Evolutionary conservation across 495 filamentous ascomycete genomes (phyloP), one percentile per base, ranked within the genome.

Genomic region (Aspergillus bridgeri): DNA sequence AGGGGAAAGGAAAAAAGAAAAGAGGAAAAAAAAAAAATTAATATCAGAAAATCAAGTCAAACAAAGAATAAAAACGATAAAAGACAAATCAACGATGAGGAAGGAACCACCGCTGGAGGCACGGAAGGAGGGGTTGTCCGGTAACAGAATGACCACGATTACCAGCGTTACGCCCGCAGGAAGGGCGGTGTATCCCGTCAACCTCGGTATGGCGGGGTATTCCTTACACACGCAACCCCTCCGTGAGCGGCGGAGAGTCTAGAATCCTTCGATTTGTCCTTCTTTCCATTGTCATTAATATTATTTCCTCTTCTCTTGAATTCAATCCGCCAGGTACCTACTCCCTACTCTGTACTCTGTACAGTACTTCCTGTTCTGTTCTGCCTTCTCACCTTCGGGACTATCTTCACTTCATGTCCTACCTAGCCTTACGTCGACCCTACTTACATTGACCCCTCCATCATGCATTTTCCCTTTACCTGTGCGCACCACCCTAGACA

Each of bases 21-120:
- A 21, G 11, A 3, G 20, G 43, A 20, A 2, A 56, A 56, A 45
- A 62, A 61, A 52, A 57, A 58, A 48, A 56, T 21, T 24, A 23
- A 33, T 27, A 56, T 7, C 1, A 50, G 44, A 48, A 50, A 45
- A n/a, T n/a, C 5, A 46, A 46, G 29, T n/a, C 53, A 59, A 53
- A 18, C 48, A 48, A 60, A 51, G 52, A 52, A 53, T 59, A 53
- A 63, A 60, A 62, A 48, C 57, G 50, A 56, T 24, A 50, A 50
- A 47, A 47, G 15, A 13, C 6, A 47, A 11, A 23, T n/a, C n/a
- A n/a, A n/a, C n/a, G n/a, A 47, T 50, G 60, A 64, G 60, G n/a
- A 20, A 23, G 42, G 42, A 45, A n/a, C n/a, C n/a, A n/a, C n/a
- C n/a, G n/a, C n/a, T n/a, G n/a, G n/a, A n/a, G n/a, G n/a, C n/a